Evolutionary conservation across 371 early-diverging fungal genomes (phyloP), one percentile per base, ranked within the genome.

Genomic region (Mucor circinelloides): DNA sequence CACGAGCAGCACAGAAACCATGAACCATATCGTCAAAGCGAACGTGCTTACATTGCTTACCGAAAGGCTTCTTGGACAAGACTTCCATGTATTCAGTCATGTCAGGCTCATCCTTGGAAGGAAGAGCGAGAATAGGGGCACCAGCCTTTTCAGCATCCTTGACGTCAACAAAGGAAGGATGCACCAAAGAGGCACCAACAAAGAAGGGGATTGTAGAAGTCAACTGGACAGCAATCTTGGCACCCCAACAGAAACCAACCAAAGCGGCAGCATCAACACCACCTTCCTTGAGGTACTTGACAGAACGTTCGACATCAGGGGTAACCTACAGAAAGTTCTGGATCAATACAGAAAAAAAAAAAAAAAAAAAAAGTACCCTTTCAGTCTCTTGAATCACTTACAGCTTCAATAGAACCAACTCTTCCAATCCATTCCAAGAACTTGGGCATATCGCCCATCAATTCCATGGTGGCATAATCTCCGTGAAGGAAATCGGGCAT

Each of bases 201-300:
- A 78, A 76, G 70, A 84, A 82, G 9, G 68, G 58, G 10, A 70
- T 63, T 8, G 55, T 42, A 25, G 77, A 68, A 8, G 79, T 70
- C 40, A 72, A 50, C 55, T 78, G 74, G 50, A 74, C 74, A 63
- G 73, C 74, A 44, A 83, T 75, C 80, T 86, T 84, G 15, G 77
- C 88, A 58, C 90, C 90, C 90, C 90, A 90, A 79, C 91, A 90
- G 76, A 89, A 89, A 17, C 91, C 92, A 50, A 89, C 71, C 3
- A 87, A 17, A 30, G 86, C 83, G 46, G 82, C 82, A 40, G 73
- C 66, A 23, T 54, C 65, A 23, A 77, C 72, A 34, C 86, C 89
- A 15, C 79, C 74, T 32, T 48, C 60, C 44, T 74, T 69, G 25
- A 90, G 72, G 60, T 77, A 69, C n/a, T 76, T 66, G 46, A 70